These are phyloP conservation scores for Arxiozyma telluris DNA, from an alignment of 1,139 yeast species.

Conservation along the genomic window DNA sequence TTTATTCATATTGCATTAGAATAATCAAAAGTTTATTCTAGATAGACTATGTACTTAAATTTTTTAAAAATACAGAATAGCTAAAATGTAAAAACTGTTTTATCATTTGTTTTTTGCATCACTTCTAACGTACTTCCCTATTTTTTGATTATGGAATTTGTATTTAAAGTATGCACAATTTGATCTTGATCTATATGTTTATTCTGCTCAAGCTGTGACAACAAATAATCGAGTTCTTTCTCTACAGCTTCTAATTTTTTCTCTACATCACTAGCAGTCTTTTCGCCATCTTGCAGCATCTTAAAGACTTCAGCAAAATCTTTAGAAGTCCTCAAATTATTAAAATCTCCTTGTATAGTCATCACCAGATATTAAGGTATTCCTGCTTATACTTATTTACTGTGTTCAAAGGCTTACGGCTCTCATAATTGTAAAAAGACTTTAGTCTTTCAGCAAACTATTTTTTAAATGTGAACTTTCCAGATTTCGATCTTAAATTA, in stretches of 20 bases:
- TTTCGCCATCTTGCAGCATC: constrained; percentile 48
- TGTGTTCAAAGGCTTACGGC: neutral
- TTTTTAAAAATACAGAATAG: neutral
- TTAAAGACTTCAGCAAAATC: constrained; percentile 23
- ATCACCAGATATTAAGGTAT: neutral
- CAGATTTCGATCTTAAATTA: neutral
- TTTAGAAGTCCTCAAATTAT: constrained; percentile 2
- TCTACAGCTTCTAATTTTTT: constrained; percentile 48
- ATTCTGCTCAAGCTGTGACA: constrained; percentile 11
- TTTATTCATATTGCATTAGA: neutral
- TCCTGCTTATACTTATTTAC: neutral
- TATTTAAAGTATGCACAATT: neutral
- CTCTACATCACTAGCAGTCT: constrained; percentile 47
- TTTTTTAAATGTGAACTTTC: neutral
- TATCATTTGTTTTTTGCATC: neutral
- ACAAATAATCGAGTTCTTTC: constrained; percentile 37
- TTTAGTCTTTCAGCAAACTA: no score
- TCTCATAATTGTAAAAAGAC: no score
- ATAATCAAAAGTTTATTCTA: neutral
- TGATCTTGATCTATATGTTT: neutral
- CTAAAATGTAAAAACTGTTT: no score
- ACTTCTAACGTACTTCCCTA: neutral
- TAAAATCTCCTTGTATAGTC: constrained; percentile 1
- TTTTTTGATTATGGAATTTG: neutral
- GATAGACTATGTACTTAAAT: neutral